Base-by-base conservation (phyloP, 2,329 filamentous ascomycete species). In the Aureobasidium sp. region DNA sequence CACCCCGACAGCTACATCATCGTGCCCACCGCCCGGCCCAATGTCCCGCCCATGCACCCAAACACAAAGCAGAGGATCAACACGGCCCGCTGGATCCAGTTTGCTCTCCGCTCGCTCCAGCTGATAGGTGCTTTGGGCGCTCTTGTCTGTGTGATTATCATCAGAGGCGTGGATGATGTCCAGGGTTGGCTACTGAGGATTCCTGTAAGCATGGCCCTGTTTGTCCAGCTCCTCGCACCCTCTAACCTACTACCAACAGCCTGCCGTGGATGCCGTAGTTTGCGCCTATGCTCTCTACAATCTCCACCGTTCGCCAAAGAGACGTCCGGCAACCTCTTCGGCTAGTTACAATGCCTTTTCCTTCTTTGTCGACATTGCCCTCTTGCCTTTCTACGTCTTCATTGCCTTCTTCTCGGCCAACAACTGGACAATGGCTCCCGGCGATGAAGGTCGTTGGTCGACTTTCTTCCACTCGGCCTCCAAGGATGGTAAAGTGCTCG, bases 291-390 rank as follows among this genome's bases (percentile, higher is more conserved):
- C 82, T 43, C 81, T 95, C 62, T 94, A 89, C 68, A 91, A 96
- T 71, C 83, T 95, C 40, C 79, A 83, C 15, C 84, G 89, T 33
- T 83, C 86, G 38, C 82, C 89, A 0, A 84, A 84, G 50, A 82
- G 80, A 46, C 84, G 91, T 55, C 85, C 91, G 0, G 86, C 93
- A 0, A 86, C 80, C 3, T 95, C 90, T 23, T 89, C 90, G 19
- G 86, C 90, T 15, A 93, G 90, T 64, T 97, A 97, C 74, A 90
- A 95, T 74, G 75, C 94, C 61, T 97, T 96, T 71, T 84, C 91
- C 2, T 79, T 83, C 11, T 75, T 90, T 45, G 82, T 88, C 43
- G 93, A 97, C 71, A 74, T 78, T n/a, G 81, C 81, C 19, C 74
- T 87, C 57, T 78, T 86, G 35, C 82, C 84, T 0, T 85, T 86